These are phyloP conservation scores for Citrus inodora DNA, from an alignment of 345 rosid species.

Conservation along the genomic window DNA sequence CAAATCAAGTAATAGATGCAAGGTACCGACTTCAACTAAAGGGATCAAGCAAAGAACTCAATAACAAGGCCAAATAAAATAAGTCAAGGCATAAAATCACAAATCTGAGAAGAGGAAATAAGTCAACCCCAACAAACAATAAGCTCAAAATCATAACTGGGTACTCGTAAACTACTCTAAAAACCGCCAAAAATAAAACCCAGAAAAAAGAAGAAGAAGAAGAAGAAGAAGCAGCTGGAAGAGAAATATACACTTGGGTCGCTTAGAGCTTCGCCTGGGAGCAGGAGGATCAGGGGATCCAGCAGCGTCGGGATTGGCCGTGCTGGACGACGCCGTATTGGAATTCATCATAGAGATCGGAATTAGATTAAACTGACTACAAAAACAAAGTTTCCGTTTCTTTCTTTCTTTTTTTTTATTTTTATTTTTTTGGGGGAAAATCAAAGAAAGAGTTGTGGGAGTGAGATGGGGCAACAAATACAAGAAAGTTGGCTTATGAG, in stretches of 20 bases:
- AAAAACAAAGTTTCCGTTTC: not conserved
- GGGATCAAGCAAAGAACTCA: not conserved
- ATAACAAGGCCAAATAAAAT: not conserved
- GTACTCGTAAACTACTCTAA: not conserved
- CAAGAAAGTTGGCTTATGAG: not conserved
- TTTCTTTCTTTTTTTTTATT: too few relatives aligned
- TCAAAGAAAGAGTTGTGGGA: not conserved
- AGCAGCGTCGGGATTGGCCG: slow-evolving; percentile 31
- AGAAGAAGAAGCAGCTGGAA: not conserved
- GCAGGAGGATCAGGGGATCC: slow-evolving; percentile 83
- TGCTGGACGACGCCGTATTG: slow-evolving; percentile 63
- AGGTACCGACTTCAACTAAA: not conserved
- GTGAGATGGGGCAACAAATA: not conserved
- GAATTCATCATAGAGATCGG: slow-evolving; percentile 37
- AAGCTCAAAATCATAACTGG: not conserved
- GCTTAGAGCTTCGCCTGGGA: slow-evolving; percentile 74
- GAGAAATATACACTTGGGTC: slow-evolving; percentile 77
- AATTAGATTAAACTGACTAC: not conserved
- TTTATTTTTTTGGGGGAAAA: too few relatives aligned
- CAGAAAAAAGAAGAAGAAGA: too few relatives aligned
- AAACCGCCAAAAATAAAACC: not conserved
- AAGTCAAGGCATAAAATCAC: not conserved
- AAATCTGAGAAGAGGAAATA: not conserved
- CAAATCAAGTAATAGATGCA: not conserved
- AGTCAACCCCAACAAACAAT: not conserved